Base-by-base conservation (phyloP, 2,329 filamentous ascomycete species). In the Colletotrichum abscissum region DNA sequence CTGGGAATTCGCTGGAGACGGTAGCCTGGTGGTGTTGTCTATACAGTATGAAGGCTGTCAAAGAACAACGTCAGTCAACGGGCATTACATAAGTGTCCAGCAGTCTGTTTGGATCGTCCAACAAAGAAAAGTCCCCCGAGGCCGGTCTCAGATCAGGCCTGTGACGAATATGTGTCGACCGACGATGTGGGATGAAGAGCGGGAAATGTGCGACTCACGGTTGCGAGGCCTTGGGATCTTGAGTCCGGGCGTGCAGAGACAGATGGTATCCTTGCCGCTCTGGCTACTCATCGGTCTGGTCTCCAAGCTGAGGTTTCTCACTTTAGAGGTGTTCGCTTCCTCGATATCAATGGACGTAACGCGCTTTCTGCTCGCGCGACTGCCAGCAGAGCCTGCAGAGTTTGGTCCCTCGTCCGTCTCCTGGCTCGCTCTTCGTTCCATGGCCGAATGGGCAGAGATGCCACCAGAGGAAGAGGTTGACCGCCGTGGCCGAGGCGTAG, bases 21-120 rank as follows among this genome's bases (percentile, higher is more conserved):
- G 91, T 88, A 22, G 93, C 91, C 83, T 98, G 96, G 79, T 97
- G 93, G 82, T 97, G 93, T 81, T 98, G 95, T 52, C 97, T 95
- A 86, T 98, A 99, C 78, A 99, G 88, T 77, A 99, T 99, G 85
- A 99, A 99, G 63, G 96, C 97, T 99, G 64, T 69, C 71, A 81
- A 81, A 79, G 81, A 77, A 72, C 33, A 60, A 11, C 9, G 77
- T 84, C 70, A 83, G 80, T 67, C 67, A 63, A 65, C 24, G 46
- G 35, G 60, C 6, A 14, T 72, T 64, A 54, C 26, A 64, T 54
- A 60, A 72, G 60, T 75, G 54, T 67, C 49, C 56, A 58, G 62
- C 57, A 69, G 52, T 54, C 63, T 26, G 55, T 64, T 55, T 67
- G 65, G 46, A 30, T 65, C 55, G 75, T 55, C 46, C 62, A 74